Conservation (phyloP, 208 protist genomes). For the Acanthamoeba polyphaga region DNA sequence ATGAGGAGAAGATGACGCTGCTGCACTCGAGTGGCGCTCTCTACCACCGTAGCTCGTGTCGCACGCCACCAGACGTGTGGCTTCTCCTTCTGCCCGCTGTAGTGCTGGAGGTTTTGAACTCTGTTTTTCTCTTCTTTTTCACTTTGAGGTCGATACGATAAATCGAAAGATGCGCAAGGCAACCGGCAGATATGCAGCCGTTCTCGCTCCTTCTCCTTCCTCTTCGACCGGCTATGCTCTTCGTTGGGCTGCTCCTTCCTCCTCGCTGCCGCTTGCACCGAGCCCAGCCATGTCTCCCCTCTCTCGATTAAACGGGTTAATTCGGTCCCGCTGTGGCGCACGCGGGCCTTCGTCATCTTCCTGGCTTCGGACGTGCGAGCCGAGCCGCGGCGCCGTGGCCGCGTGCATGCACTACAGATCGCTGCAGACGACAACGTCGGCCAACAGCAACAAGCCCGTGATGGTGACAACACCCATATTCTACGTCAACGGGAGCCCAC, state of each 20-base stretch:
- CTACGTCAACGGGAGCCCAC: conserved; percentile 89
- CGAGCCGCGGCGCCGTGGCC: no score
- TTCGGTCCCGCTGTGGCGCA: no score
- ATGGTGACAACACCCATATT: conserved; percentile 89
- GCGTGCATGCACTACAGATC: neutral
- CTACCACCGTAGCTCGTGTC: neutral
- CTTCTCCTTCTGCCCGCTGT: neutral
- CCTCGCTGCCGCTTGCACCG: no score
- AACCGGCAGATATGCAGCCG: no score
- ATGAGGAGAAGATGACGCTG: neutral
- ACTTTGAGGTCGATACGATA: neutral
- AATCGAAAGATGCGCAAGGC: neutral
- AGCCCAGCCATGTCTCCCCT: no score
- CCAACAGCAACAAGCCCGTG: conserved; percentile 76
- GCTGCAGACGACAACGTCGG: neutral
- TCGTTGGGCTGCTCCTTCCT: no score
- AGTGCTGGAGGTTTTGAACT: neutral
- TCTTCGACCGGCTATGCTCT: no score
- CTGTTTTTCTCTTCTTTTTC: conserved; percentile 38
- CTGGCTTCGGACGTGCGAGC: no score
- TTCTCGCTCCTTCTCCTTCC: no score
- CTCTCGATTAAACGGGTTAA: no score
- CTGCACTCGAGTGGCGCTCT: neutral
- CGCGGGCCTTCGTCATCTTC: no score
- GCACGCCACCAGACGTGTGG: no score